These are phyloP conservation scores for Kickxella alabastrina DNA, from an alignment of 192 early-diverging fungal species.

Conservation along the genomic window DNA sequence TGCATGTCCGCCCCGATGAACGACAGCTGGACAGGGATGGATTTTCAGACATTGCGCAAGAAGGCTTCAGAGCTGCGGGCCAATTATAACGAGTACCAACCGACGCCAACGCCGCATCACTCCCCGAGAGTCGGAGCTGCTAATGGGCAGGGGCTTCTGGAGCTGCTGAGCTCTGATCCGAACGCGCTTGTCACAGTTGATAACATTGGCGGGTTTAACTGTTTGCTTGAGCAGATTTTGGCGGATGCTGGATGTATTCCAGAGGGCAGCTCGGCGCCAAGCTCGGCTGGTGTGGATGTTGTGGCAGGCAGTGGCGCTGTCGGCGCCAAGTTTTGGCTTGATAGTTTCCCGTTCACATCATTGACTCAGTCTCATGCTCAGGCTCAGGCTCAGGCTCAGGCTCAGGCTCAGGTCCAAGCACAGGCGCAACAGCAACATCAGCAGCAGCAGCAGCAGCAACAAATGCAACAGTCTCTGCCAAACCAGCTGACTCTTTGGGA, in stretches of 20 bases:
- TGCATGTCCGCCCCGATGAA: conserved; percentile 13
- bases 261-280: conserved; percentile 2
- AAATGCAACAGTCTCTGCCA: not conserved
- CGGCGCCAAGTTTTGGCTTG: conserved; percentile 2
- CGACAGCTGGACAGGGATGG: conserved; percentile 38
- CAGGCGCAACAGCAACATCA: too few relatives aligned
- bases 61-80: conserved; percentile 27
- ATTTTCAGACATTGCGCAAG: conserved; percentile 34
- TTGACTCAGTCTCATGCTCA: too few relatives aligned
- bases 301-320: not conserved
- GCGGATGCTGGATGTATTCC: conserved; percentile 11
- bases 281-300: not conserved
- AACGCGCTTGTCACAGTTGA: conserved; percentile 36
- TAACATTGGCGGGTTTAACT: conserved; percentile 35
- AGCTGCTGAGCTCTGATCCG: conserved; percentile 30
- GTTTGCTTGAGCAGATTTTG: conserved; percentile 32
- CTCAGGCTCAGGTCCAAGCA: too few relatives aligned
- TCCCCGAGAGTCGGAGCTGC: conserved; percentile 35
- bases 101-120: conserved; percentile 49
- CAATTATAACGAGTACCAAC: conserved; percentile 41
- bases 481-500: not conserved
- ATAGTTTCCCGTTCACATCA: too few relatives aligned
- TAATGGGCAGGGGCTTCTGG: conserved; percentile 23
- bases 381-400: too few relatives aligned
- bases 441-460: too few relatives aligned